Base-by-base conservation (phyloP, 805 yeast genomes). In the Isabelozyma rhagii region DNA sequence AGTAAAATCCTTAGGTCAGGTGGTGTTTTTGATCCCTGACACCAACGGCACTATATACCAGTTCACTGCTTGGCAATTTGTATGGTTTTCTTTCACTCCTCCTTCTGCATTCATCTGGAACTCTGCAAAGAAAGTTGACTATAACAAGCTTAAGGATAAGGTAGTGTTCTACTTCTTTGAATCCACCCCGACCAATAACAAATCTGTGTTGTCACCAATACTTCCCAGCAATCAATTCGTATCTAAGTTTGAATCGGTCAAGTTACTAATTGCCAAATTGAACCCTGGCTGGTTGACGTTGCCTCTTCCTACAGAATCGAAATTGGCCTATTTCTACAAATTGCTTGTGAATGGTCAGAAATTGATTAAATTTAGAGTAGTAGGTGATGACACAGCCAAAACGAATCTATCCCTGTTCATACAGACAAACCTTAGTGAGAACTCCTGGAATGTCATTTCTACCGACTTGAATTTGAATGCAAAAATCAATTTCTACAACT, bases 131-230 rank as follows among this genome's bases (percentile, higher is more conserved):
- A 48, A 43, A 17, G 15, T 34, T 9, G 66, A 63, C 39, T 48
- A 69, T 18, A 42, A 56, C 1, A 55, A 62, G 28, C 58, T 66
- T 17, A 61, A 64, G 3, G 71, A 74, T n/a, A 75, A 78, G 41
- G 38, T 43, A 0, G 74, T 82, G 4, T 84, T 78, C 47, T 56
- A 87, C 18, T 82, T 90, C 50, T 75, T 85, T 3, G 97, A 91
- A 60, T 96, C 96, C 0, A 88, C 96, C 0, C 77, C 96, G 0
- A 82, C 96, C 0, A 93, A 92, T 62, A 94, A 96, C 46, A 83
- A 84, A 53, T 83, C 91, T 0, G 61, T 92, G 1, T 73, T 92
- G 52, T 82, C 89, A 3, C 79, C 87, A 48, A 69, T 71, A 36
- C 44, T 51, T 4, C 41, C 41, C n/a, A n/a, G 41, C 14, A 15